phyloP scores from a whole-genome alignment of 257 asterid genomes.

The Scutellaria barbata region DNA sequence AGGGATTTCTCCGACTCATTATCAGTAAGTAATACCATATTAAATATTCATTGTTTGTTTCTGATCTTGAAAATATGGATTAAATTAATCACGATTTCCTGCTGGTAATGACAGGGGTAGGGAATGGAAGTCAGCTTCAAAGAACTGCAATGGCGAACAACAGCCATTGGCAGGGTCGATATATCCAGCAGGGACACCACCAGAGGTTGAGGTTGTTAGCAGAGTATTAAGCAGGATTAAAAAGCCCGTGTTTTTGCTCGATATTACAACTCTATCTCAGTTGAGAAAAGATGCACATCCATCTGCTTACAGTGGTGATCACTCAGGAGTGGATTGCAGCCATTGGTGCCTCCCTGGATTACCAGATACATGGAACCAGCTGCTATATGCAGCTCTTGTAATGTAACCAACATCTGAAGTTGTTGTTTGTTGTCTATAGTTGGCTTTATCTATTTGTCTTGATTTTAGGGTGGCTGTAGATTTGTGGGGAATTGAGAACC shows the following conservation, averaged over 20 bases:
- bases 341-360: slow-evolving; percentile 91
- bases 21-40: slow-evolving; percentile 46
- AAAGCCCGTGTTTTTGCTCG: slow-evolving; percentile 58
- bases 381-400: slow-evolving; percentile 66
- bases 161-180: slow-evolving; percentile 58
- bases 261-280: slow-evolving; percentile 70
- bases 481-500: slow-evolving; percentile 31
- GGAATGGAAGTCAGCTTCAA: slow-evolving; percentile 58
- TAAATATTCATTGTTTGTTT: no score
- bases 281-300: slow-evolving; percentile 85
- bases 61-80: not conserved
- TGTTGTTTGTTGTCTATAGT: slow-evolving; percentile 19
- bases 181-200: slow-evolving; percentile 64
- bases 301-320: slow-evolving; percentile 60
- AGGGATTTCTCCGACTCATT: slow-evolving; percentile 75
- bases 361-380: slow-evolving; percentile 88
- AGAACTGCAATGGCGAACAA: slow-evolving; percentile 62
- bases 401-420: slow-evolving; percentile 37
- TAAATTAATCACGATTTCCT: not conserved
- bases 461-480: slow-evolving; percentile 16
- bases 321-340: slow-evolving; percentile 66
- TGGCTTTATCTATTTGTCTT: slow-evolving; percentile 19
- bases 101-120: slow-evolving; percentile 49
- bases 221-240: slow-evolving; percentile 51
- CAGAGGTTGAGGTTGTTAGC: slow-evolving; percentile 56